These are phyloP conservation scores for Wickerhamiella allomyrinae DNA, from an alignment of 805 yeast species.

Conservation along the genomic window DNA sequence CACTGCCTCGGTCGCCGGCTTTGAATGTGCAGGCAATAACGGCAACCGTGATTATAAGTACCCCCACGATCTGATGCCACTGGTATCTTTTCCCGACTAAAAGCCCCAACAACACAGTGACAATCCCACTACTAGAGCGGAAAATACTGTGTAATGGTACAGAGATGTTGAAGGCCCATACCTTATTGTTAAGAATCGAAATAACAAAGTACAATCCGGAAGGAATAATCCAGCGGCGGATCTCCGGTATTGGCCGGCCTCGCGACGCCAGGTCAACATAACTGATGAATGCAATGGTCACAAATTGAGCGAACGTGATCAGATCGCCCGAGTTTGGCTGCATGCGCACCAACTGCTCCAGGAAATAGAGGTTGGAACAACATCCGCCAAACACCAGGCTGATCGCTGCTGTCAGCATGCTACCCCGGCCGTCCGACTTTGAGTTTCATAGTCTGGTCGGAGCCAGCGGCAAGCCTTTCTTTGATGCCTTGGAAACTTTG, in stretches of 20 bases:
- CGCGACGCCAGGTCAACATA: constrained; percentile 22
- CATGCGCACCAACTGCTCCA: constrained; percentile 38
- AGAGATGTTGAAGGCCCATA: constrained; percentile 41
- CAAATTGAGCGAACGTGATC: constrained; percentile 44
- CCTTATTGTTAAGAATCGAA: constrained; percentile 43
- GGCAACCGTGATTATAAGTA: constrained; percentile 40
- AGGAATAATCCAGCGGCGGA: constrained; percentile 28
- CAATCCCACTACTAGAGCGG: constrained; percentile 48
- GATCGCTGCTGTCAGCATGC: constrained; percentile 12
- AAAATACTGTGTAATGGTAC: constrained; percentile 56
- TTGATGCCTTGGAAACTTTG: constrained; percentile 4
- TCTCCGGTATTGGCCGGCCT: neutral
- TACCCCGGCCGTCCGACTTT: neutral
- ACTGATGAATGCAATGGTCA: constrained; percentile 36
- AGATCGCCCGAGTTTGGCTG: constrained; percentile 32
- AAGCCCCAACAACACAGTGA: constrained; percentile 45
- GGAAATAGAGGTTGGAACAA: constrained; percentile 51
- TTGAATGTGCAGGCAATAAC: constrained; percentile 29
- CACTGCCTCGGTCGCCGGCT: constrained; percentile 3
- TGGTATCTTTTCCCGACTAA: constrained; percentile 35
- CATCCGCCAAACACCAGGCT: constrained; percentile 54
- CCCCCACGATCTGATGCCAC: constrained; percentile 34
- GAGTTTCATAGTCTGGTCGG: constrained; percentile 7
- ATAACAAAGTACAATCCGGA: constrained; percentile 38
- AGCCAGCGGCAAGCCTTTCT: neutral